Conservation (phyloP, 805 yeast genomes). For the Metschnikowia kunwiensis region DNA sequence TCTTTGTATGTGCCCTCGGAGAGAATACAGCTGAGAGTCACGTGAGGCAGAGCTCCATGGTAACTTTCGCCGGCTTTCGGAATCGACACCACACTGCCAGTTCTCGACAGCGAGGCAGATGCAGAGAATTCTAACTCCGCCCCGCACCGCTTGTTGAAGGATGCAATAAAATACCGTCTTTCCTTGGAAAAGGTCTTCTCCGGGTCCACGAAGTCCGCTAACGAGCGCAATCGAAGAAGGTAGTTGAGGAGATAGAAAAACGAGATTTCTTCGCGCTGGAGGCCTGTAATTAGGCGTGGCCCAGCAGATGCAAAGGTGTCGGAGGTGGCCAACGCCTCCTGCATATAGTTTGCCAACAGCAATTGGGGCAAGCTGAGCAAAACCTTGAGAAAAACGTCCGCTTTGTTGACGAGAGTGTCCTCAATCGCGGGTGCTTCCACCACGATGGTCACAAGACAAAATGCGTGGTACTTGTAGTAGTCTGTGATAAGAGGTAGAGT, state of each 20-base stretch:
- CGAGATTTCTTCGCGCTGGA: slow-evolving; percentile 18
- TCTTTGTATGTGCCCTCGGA: slow-evolving; percentile 20
- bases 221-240: slow-evolving; percentile 10
- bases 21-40: slow-evolving; percentile 13
- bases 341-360: slow-evolving; percentile 11
- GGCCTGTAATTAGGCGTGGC: slow-evolving; percentile 4
- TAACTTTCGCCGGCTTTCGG: slow-evolving; percentile 3
- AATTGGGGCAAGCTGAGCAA: slow-evolving; percentile 18
- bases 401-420: slow-evolving; percentile 9
- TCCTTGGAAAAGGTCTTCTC: slow-evolving; percentile 9
- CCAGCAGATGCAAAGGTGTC: neutral
- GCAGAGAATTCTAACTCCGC: slow-evolving; percentile 18
- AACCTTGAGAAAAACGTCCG: slow-evolving; percentile 14
- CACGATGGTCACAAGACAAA: slow-evolving; percentile 12
- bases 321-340: neutral
- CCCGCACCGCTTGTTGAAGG: slow-evolving; percentile 13
- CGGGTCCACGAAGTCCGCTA: slow-evolving; percentile 10
- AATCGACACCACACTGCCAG: slow-evolving; percentile 16
- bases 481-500: slow-evolving; percentile 12
- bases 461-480: slow-evolving; percentile 15
- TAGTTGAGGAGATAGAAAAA: slow-evolving; percentile 15
- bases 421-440: slow-evolving; percentile 10
- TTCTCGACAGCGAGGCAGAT: slow-evolving; percentile 16
- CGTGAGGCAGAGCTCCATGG: neutral
- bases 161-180: slow-evolving; percentile 10